These are phyloP conservation scores for Arxiozyma slooffiae DNA, from an alignment of 1,139 yeast genomes.

Conservation along the genomic window DNA sequence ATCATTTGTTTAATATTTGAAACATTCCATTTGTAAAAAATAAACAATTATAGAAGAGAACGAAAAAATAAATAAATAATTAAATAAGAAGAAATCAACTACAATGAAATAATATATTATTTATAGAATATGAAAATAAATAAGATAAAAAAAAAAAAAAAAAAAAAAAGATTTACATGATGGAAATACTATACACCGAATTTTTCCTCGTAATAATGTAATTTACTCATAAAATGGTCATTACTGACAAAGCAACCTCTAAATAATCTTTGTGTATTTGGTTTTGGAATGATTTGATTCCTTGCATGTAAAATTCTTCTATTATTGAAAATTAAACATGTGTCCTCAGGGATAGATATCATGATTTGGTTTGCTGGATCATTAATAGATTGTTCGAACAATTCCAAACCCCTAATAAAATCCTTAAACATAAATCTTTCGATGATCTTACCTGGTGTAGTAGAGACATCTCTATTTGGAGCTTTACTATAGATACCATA, in stretches of 20 bases:
- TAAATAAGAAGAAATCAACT: too few species aligned
- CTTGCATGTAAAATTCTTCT: constrained; percentile 67
- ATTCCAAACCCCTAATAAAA: constrained; percentile 48
- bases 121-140: too few species aligned
- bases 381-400: constrained; percentile 53
- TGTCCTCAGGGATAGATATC: constrained; percentile 49
- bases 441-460: constrained; percentile 30
- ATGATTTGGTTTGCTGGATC: constrained; percentile 47
- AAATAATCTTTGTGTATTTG: constrained; percentile 48
- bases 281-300: constrained; percentile 44
- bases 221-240: constrained; percentile 59
- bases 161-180: not conserved
- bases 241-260: constrained; percentile 73
- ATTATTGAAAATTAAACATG: constrained; percentile 65
- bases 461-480: constrained; percentile 10
- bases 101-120: too few species aligned
- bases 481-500: constrained; percentile 36
- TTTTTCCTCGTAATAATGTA: constrained; percentile 34
- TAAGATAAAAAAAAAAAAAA: not conserved
- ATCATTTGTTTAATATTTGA: too few species aligned
- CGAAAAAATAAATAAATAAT: too few species aligned
- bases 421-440: constrained; percentile 38
- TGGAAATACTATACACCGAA: constrained; percentile 2
- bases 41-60: too few species aligned
- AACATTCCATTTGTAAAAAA: too few species aligned